Evolutionary conservation across 805 yeast species (phyloP).

Genomic region (Metschnikowia bowlesiae): DNA sequence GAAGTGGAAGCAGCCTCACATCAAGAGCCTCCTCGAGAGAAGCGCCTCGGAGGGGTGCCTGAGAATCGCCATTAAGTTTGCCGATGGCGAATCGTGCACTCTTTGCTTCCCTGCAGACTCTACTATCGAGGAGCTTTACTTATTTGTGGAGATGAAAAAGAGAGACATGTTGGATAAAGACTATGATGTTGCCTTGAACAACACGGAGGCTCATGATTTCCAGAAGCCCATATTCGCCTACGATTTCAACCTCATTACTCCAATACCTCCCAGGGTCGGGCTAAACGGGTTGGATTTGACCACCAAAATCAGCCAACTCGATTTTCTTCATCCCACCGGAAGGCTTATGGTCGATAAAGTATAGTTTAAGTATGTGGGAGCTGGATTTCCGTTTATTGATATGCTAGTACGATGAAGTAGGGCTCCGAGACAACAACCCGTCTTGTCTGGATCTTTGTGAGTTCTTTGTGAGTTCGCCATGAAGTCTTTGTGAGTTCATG

Average conservation of each 20-base stretch:
- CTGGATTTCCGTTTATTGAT: conserved; percentile 1
- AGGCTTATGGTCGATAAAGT: conserved; percentile 55
- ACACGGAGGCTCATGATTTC: conserved; percentile 23
- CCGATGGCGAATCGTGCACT: conserved; percentile 54
- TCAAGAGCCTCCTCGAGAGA: conserved; percentile 21
- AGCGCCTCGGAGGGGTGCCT: conserved; percentile 32
- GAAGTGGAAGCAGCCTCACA: conserved; percentile 25
- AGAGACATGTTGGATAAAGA: conserved; percentile 36
- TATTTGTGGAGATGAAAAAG: conserved; percentile 30
- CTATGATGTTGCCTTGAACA: conserved; percentile 18
- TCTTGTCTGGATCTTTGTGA: too few relatives aligned
- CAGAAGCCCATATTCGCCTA: conserved; percentile 22
- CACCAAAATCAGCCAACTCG: conserved; percentile 56
- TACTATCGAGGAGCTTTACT: conserved; percentile 29
- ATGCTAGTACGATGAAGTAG: neutral
- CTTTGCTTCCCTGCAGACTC: conserved; percentile 28
- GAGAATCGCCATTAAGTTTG: conserved; percentile 65
- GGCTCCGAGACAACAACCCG: neutral
- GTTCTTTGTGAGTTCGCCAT: too few relatives aligned
- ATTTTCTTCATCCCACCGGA: conserved; percentile 42
- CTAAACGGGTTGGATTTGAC: conserved; percentile 28
- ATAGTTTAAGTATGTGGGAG: neutral
- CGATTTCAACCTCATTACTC: conserved; percentile 31
- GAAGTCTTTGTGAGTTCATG: too few relatives aligned
- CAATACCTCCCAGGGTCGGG: conserved; percentile 34